These are phyloP conservation scores for Tolypocladium amazonense DNA, from an alignment of 2,329 filamentous ascomycete species.

Conservation along the genomic window DNA sequence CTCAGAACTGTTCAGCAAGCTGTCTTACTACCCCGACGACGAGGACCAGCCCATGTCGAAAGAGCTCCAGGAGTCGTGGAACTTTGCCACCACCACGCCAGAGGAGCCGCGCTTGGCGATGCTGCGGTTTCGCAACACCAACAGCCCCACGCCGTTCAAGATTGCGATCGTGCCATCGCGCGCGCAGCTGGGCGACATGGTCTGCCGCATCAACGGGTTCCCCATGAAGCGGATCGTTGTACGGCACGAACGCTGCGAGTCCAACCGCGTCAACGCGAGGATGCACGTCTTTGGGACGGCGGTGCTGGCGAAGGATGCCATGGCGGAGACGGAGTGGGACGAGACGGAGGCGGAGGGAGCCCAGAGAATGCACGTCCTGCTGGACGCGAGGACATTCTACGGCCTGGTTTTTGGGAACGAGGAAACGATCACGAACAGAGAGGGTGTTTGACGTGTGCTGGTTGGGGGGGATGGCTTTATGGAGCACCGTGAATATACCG, in stretches of 20 bases:
- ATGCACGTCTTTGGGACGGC: slow-evolving; percentile 6
- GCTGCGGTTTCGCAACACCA: not conserved
- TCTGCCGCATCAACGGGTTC: slow-evolving; percentile 3
- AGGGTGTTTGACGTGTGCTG: not conserved
- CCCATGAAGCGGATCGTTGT: slow-evolving; percentile 6
- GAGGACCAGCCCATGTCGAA: not conserved
- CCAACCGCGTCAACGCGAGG: not conserved
- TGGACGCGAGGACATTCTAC: slow-evolving; percentile 6
- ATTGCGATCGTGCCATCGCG: slow-evolving; percentile 4
- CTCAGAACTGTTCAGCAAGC: slow-evolving; percentile 1
- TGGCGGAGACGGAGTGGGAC: slow-evolving; percentile 1
- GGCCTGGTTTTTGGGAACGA: slow-evolving; percentile 5
- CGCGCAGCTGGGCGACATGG: slow-evolving; percentile 4
- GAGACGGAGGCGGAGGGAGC: not conserved
- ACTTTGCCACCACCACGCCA: not conserved
- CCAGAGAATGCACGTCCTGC: not conserved
- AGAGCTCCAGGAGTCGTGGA: slow-evolving; percentile 3
- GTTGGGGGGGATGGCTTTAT: not conserved
- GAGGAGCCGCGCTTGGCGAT: slow-evolving; percentile 6
- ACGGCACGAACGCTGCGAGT: not conserved
- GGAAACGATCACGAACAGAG: not conserved
- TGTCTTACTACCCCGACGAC: slow-evolving; percentile 3
- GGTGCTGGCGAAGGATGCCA: slow-evolving; percentile 2
- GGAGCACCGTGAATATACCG: not conserved
- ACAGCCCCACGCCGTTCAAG: slow-evolving; percentile 2